These are phyloP conservation scores for Tilletia walkeri DNA, from an alignment of 1,284 basidiomycete genomes.

Conservation along the genomic window DNA sequence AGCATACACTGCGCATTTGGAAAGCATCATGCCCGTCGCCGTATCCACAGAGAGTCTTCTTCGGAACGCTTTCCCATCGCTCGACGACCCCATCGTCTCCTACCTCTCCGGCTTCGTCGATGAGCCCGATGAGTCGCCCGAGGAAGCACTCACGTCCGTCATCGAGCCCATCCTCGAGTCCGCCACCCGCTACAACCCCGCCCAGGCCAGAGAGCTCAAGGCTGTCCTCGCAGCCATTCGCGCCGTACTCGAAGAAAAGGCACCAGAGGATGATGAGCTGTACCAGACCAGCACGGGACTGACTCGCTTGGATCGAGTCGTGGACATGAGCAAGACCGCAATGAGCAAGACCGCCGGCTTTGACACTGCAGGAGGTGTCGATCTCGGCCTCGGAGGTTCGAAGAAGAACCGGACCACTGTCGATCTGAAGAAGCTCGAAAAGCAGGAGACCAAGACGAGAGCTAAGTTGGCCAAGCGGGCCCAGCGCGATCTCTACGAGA, in stretches of 20 bases:
- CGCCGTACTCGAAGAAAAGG: constrained; percentile 42
- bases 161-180: constrained; percentile 53
- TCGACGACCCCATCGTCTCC: constrained; percentile 87
- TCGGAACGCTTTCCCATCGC: constrained; percentile 74
- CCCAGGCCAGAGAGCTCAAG: constrained; percentile 29
- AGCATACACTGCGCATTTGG: neutral
- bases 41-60: constrained; percentile 61
- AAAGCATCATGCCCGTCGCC: constrained; percentile 62
- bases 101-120: constrained; percentile 91
- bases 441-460: constrained; percentile 95
- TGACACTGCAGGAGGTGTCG: constrained; percentile 52
- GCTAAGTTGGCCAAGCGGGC: constrained; percentile 96
- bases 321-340: constrained; percentile 82
- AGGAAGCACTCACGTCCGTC: constrained; percentile 43
- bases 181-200: constrained; percentile 42
- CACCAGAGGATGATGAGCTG: constrained; percentile 28
- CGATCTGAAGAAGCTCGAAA: constrained; percentile 96
- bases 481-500: constrained; percentile 80
- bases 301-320: constrained; percentile 82
- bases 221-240: constrained; percentile 38
- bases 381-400: constrained; percentile 87
- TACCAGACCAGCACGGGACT: constrained; percentile 60
- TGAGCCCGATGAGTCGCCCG: constrained; percentile 62
- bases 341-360: constrained; percentile 53
- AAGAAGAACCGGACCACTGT: constrained; percentile 94